phyloP scores from a whole-genome alignment of 2,329 filamentous ascomycete genomes.

The Colletotrichum musicola region DNA sequence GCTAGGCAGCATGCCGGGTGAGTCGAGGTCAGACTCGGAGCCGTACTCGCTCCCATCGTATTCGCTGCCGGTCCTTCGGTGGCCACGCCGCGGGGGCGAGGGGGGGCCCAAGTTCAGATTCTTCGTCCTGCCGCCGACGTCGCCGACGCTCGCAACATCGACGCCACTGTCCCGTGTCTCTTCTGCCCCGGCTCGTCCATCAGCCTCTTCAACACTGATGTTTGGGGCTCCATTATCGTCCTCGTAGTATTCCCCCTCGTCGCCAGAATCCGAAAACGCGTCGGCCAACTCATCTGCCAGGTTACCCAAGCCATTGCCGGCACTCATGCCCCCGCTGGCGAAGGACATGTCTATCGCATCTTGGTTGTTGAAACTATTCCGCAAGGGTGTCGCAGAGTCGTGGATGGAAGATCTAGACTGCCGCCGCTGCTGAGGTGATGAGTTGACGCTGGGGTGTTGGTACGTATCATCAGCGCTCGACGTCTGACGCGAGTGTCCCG shows the following conservation, averaged over 20 bases:
- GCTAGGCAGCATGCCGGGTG: slow-evolving; percentile 74
- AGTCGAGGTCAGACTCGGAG: slow-evolving; percentile 77
- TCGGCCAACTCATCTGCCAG: slow-evolving; percentile 85
- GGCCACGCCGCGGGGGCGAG: slow-evolving; percentile 56
- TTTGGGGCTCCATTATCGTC: slow-evolving; percentile 32
- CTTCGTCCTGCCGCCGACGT: slow-evolving; percentile 46
- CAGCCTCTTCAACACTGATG: slow-evolving; percentile 44
- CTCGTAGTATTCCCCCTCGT: slow-evolving; percentile 66
- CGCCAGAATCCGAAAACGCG: slow-evolving; percentile 75
- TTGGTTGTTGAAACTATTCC: slow-evolving; percentile 62
- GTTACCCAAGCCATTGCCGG: slow-evolving; percentile 76
- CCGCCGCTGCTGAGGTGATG: slow-evolving; percentile 61
- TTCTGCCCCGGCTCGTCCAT: slow-evolving; percentile 44
- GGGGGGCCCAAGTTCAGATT: slow-evolving; percentile 60
- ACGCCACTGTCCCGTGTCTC: slow-evolving; percentile 57
- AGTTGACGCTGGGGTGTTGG: slow-evolving; percentile 52
- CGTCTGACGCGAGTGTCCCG: slow-evolving; percentile 70
- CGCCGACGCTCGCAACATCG: slow-evolving; percentile 49
- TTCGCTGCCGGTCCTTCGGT: slow-evolving; percentile 66
- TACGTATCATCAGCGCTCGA: slow-evolving; percentile 63
- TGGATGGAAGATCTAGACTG: slow-evolving; percentile 65
- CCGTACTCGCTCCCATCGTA: slow-evolving; percentile 83
- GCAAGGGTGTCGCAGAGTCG: slow-evolving; percentile 62
- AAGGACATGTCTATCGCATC: slow-evolving; percentile 61
- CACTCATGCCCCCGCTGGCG: slow-evolving; percentile 57